Conservation (phyloP, 495 filamentous ascomycete genomes). For the Pyrenopolyporus hunteri region DNA sequence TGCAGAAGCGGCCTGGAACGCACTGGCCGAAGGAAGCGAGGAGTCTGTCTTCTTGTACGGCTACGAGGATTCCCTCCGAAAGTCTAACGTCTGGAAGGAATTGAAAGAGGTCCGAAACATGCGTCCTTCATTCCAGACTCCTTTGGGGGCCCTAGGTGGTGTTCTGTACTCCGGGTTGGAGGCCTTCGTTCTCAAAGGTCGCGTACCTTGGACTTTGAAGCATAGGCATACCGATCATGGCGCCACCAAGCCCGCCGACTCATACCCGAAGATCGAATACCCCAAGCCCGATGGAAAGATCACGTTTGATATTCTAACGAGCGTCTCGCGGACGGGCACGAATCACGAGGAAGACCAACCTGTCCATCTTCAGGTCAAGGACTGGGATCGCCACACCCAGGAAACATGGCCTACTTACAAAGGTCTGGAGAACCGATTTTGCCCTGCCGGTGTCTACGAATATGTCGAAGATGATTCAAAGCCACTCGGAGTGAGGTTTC, state of each 20-base stretch:
- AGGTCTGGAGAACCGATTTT: slow-evolving; percentile 97
- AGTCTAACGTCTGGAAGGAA: slow-evolving; percentile 90
- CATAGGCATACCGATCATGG: slow-evolving; percentile 76
- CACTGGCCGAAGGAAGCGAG: slow-evolving; percentile 62
- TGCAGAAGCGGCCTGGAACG: slow-evolving; percentile 83
- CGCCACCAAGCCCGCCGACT: slow-evolving; percentile 80
- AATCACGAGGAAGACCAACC: slow-evolving; percentile 99
- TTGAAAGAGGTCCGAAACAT: slow-evolving; percentile 96
- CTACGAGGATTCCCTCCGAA: slow-evolving; percentile 90
- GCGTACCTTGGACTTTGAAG: slow-evolving; percentile 89
- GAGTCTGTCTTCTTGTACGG: slow-evolving; percentile 89
- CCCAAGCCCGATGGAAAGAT: slow-evolving; percentile 94
- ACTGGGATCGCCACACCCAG: slow-evolving; percentile 88
- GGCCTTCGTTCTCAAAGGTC: slow-evolving; percentile 84
- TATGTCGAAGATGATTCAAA: slow-evolving; percentile 91
- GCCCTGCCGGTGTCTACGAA: slow-evolving; percentile 98
- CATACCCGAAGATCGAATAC: slow-evolving; percentile 89
- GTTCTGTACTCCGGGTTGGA: slow-evolving; percentile 93
- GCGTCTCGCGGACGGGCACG: slow-evolving; percentile 90
- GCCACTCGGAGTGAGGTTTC: slow-evolving; percentile 85
- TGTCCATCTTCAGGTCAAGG: slow-evolving; percentile 89
- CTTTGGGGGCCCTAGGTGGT: slow-evolving; percentile 85
- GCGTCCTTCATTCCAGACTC: slow-evolving; percentile 87
- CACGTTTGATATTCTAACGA: slow-evolving; percentile 94
- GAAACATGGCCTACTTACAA: slow-evolving; percentile 86